Evolutionary conservation across 352 stramenopile genomes (phyloP), one percentile per base, ranked within the genome.

Genomic region (Lagenidium giganteum): DNA sequence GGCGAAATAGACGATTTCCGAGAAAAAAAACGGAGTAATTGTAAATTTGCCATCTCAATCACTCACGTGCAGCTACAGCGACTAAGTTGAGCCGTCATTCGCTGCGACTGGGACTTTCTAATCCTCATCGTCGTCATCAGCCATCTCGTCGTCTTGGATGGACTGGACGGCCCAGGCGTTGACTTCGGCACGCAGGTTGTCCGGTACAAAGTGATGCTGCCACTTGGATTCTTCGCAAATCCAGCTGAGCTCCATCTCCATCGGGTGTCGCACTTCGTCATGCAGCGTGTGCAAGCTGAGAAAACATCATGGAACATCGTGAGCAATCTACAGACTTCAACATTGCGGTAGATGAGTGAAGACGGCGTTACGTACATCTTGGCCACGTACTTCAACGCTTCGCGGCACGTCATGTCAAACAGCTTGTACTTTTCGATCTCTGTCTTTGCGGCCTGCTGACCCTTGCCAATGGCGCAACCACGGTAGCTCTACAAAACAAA

Each of bases 351-450:
- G n/a, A n/a, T n/a, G n/a, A n/a, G n/a, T n/a, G n/a, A n/a, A n/a
- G n/a, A n/a, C n/a, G n/a, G n/a, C n/a, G n/a, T n/a, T n/a, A 44
- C 79, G 55, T 67, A 95, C 83, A 98, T 98, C 76, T 96, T 97
- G 45, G 92, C 92, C 40, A 98, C 73, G 64, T 98, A 90, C 80
- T 97, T 97, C 59, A 99, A 93, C 28, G 91, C 96, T 58, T 98
- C 93, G 20, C 74, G 71, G 46, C 82, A 96, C 28, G 82, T 89
- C 57, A 98, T 87, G 60, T 95, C 87, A 54, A 90, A 86, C 29
- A 98, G 67, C 48, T 95, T 90, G 55, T 97, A 72, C 69, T 98
- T 98, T 62, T 99, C 96, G 53, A 99, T 96, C 69, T 99, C 96
- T 48, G 95, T 99, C 74, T 98, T 98, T 30, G 96, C 96, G 13